phyloP scores from a whole-genome alignment of 108 stramenopile genomes.

The Seminavis robusta region DNA sequence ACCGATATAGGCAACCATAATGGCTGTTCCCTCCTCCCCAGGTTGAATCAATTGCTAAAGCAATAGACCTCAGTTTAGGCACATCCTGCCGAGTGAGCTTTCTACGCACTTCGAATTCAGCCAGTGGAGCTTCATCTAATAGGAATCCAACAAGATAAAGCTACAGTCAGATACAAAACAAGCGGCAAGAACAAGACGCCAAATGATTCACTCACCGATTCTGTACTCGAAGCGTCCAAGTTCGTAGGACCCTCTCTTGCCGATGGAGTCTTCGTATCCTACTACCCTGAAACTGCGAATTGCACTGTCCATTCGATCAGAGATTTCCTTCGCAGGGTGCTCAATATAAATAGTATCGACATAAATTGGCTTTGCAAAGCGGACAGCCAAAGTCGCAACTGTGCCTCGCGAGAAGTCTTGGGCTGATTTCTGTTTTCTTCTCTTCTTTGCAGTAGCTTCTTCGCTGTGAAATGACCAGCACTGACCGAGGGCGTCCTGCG shows the following conservation, averaged over 20 bases:
- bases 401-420: background rate
- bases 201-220: slow-evolving; percentile 1
- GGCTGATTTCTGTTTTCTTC: too few species aligned
- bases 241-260: slow-evolving; percentile 44
- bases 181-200: too few species aligned
- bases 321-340: slow-evolving; percentile 41
- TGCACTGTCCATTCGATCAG: slow-evolving; percentile 33
- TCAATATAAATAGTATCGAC: slow-evolving; percentile 61
- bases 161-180: slow-evolving; percentile 3
- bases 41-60: slow-evolving; percentile 76
- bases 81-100: slow-evolving; percentile 34
- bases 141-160: background rate
- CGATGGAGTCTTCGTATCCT: slow-evolving; percentile 59
- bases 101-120: slow-evolving; percentile 51
- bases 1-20: slow-evolving; percentile 79
- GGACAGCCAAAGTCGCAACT: slow-evolving; percentile 64
- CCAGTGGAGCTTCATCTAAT: background rate
- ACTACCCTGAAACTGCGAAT: slow-evolving; percentile 57
- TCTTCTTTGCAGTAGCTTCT: slow-evolving; percentile 19
- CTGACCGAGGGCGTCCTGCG: slow-evolving; percentile 58
- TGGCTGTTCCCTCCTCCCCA: slow-evolving; percentile 64
- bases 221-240: slow-evolving; percentile 59
- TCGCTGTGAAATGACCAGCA: slow-evolving; percentile 74
- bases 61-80: slow-evolving; percentile 59
- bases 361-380: slow-evolving; percentile 33